Evolutionary conservation across 306 rosid genomes (phyloP).

Genomic region (Pachyrhizus erosus): DNA sequence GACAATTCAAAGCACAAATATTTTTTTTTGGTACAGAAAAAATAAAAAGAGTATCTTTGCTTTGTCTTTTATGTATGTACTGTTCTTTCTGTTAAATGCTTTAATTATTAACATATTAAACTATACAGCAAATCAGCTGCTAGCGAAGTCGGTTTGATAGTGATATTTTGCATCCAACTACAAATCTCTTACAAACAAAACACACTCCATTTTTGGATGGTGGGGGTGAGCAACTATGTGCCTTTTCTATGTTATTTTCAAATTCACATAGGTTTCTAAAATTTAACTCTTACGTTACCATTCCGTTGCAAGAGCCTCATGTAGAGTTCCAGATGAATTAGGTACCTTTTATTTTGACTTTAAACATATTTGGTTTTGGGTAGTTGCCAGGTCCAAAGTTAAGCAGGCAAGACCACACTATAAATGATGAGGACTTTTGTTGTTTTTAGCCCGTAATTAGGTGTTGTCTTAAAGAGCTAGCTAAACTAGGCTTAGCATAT

Average conservation of each 20-base stretch:
- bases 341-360: constrained; percentile 8
- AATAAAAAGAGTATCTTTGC: not conserved
- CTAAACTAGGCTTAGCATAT: not conserved
- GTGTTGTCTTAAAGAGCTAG: not conserved
- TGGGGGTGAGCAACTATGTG: not conserved
- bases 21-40: too few relatives aligned
- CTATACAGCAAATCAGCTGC: not conserved
- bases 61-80: not conserved
- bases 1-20: too few relatives aligned
- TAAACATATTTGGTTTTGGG: not conserved
- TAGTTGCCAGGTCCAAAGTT: constrained; percentile 29
- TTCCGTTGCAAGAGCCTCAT: constrained; percentile 21
- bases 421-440: not conserved
- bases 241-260: not conserved
- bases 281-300: not conserved
- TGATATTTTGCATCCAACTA: constrained; percentile 26
- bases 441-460: not conserved
- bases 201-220: constrained; percentile 17
- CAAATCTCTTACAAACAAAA: constrained; percentile 20
- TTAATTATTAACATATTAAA: constrained; percentile 2
- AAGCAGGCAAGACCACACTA: not conserved
- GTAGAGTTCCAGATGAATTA: not conserved
- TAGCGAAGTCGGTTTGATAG: constrained; percentile 14
- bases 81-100: not conserved
- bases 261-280: constrained; percentile 21